Percentiles rank a stretch among this genome's conserved stretches.
Conservation (phyloP, 2,329 filamentous ascomycete species). For the Penicillium sclerotigenum region DNA sequence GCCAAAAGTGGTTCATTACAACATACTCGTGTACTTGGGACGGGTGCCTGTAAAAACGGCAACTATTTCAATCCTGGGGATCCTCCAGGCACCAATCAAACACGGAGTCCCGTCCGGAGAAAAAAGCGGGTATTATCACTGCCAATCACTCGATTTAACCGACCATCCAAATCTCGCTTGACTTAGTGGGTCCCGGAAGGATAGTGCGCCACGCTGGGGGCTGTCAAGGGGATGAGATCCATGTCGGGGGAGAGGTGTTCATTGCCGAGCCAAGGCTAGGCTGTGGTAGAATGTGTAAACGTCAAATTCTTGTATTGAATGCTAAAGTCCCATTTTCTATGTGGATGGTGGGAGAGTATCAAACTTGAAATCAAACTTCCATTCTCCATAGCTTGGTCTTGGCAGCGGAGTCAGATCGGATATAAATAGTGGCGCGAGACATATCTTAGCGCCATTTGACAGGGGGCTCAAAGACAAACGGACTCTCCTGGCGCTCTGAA, state of each 20-base stretch:
- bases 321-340: neutral
- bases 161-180: slow-evolving; percentile 25
- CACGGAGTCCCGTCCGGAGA: slow-evolving; percentile 20
- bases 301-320: neutral
- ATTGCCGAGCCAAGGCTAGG: neutral
- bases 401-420: slow-evolving; percentile 19
- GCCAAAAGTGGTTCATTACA: neutral
- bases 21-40: neutral
- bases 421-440: slow-evolving; percentile 22
- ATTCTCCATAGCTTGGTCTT: slow-evolving; percentile 8
- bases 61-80: slow-evolving; percentile 21
- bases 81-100: slow-evolving; percentile 21
- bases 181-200: slow-evolving; percentile 18
- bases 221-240: slow-evolving; percentile 14
- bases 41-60: neutral
- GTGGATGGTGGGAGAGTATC: slow-evolving; percentile 12
- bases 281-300: neutral
- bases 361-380: neutral
- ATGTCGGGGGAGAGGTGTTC: neutral
- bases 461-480: slow-evolving; percentile 8
- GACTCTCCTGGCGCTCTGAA: slow-evolving; percentile 12
- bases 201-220: slow-evolving; percentile 22
- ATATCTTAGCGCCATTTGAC: slow-evolving; percentile 16
- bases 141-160: slow-evolving; percentile 16
- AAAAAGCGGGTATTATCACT: slow-evolving; percentile 21